Conservation (phyloP, 768 basidiomycete genomes). For the Hericium rajendrae region DNA sequence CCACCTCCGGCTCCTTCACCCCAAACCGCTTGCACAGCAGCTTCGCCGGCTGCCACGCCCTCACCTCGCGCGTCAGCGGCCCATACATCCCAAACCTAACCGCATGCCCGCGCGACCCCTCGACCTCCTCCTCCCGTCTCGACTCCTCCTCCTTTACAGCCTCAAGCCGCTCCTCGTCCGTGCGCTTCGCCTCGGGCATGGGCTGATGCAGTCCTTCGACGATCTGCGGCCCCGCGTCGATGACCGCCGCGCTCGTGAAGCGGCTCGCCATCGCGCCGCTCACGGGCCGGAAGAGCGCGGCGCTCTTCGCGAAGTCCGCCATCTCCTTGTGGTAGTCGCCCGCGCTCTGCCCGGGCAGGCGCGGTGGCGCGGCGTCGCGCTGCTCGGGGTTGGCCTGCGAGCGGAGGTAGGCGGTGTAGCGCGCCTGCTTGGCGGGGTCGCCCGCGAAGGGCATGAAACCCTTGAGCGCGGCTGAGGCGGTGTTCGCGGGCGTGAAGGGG, state of each 20-base stretch:
- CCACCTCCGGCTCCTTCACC: constrained; percentile 78
- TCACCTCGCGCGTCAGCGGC: constrained; percentile 65
- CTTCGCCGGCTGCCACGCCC: constrained; percentile 71
- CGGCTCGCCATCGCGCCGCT: constrained; percentile 87
- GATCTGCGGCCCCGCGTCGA: constrained; percentile 56
- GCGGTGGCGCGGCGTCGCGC: constrained; percentile 36
- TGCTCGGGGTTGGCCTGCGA: constrained; percentile 48
- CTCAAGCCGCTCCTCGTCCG: constrained; percentile 18
- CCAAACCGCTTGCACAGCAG: constrained; percentile 91
- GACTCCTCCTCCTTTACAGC: constrained; percentile 30
- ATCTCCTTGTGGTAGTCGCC: constrained; percentile 78
- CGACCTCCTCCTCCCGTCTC: constrained; percentile 39
- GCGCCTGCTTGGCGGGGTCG: constrained; percentile 70
- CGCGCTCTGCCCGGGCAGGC: constrained; percentile 46
- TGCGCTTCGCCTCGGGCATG: constrained; percentile 36
- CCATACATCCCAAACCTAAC: constrained; percentile 89
- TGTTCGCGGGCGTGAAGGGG: constrained; percentile 49
- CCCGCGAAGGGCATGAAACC: constrained; percentile 87
- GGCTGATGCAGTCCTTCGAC: constrained; percentile 46
- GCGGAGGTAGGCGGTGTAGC: constrained; percentile 75
- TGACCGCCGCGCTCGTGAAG: constrained; percentile 74
- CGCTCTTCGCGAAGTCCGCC: constrained; percentile 78
- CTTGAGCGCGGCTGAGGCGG: constrained; percentile 76
- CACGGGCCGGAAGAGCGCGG: constrained; percentile 85
- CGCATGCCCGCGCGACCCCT: constrained; percentile 72